Evolutionary conservation across 75 land plant species (phyloP), one percentile per base, ranked within the genome.

Genomic region (Selaginella tamariscina): DNA sequence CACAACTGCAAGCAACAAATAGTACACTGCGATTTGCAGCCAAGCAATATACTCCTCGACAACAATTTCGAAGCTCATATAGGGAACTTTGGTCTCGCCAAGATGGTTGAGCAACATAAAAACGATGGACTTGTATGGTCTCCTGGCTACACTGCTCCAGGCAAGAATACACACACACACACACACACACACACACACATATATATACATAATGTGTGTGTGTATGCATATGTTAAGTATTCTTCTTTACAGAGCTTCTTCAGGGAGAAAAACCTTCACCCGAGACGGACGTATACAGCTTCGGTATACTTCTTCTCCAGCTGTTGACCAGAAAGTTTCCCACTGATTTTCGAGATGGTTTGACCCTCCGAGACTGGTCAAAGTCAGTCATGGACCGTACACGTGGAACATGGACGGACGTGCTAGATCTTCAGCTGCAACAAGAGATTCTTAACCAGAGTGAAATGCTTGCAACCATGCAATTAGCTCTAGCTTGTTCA

Each of bases 31-130:
- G 62, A 59, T 23, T 23, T 59, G 8, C 8, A 59, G 5, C 62
- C 62, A 5, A 26, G 26, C 21, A 88, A 88, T 75, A 84, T 88
- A 0, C 75, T 88, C 27, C 76, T 88, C 20, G 82, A 81, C 67
- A 82, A 81, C 75, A 84, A 83, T 54, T 86, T 81, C 76, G 86
- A 83, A 72, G 86, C 89, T 1, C 83, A 80, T 29, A 85, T 86
- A 24, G 89, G 85, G 2, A 85, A 86, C 66, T 86, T 86, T 74
- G 89, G 89, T 24, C 71, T 86, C 32, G 85, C 89, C 32, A 86
- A 86, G 57, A 68, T 81, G 5, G 62, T 59, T n/a, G 62, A 59
- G 23, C 27, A 59, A 8, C 27, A 26, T 5, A 59, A 9, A 59
- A 23, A 9, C 27, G 8, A 8, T n/a, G 8, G 24, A 8, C 23